These are phyloP conservation scores for Zasmidium angulare DNA, from an alignment of 2,329 filamentous ascomycete genomes.

Conservation along the genomic window DNA sequence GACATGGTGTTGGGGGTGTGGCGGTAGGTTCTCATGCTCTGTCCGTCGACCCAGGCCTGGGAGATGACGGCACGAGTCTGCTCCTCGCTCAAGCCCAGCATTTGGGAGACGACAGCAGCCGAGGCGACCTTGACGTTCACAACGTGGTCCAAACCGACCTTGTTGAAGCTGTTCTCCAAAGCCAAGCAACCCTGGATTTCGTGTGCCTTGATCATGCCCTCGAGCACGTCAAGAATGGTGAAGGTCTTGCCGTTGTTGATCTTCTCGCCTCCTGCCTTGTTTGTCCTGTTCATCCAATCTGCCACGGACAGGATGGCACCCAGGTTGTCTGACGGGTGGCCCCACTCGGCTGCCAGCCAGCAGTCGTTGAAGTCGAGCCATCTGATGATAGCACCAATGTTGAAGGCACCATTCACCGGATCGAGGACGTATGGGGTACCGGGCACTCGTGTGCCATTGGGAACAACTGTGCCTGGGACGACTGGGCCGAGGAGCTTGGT, in stretches of 20 bases:
- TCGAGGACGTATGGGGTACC: conserved; percentile 94
- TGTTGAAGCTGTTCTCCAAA: conserved; percentile 98
- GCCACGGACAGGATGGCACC: conserved; percentile 95
- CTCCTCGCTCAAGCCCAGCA: conserved; percentile 84
- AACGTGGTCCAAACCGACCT: conserved; percentile 96
- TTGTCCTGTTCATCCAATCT: conserved; percentile 96
- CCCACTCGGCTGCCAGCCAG: conserved; percentile 98
- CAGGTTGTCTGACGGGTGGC: conserved; percentile 96
- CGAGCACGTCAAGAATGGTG: conserved; percentile 85
- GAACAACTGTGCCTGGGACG: conserved; percentile 85
- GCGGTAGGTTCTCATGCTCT: conserved; percentile 93
- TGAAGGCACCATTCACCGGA: conserved; percentile 94
- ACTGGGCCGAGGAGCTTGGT: conserved; percentile 89
- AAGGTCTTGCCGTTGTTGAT: conserved; percentile 72
- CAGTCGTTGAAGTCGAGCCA: conserved; percentile 99
- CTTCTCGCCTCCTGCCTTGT: conserved; percentile 73
- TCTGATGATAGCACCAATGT: conserved; percentile 97
- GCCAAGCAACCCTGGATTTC: conserved; percentile 98
- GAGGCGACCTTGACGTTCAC: conserved; percentile 97
- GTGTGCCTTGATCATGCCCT: conserved; percentile 95
- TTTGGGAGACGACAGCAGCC: conserved; percentile 88
- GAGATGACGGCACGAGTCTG: conserved; percentile 95
- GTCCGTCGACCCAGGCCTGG: conserved; percentile 96
- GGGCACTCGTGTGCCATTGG: conserved; percentile 86
- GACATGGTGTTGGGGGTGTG: conserved; percentile 99